These are phyloP conservation scores for Globisporangium camurandrum DNA, from an alignment of 352 stramenopile genomes.

Conservation along the genomic window DNA sequence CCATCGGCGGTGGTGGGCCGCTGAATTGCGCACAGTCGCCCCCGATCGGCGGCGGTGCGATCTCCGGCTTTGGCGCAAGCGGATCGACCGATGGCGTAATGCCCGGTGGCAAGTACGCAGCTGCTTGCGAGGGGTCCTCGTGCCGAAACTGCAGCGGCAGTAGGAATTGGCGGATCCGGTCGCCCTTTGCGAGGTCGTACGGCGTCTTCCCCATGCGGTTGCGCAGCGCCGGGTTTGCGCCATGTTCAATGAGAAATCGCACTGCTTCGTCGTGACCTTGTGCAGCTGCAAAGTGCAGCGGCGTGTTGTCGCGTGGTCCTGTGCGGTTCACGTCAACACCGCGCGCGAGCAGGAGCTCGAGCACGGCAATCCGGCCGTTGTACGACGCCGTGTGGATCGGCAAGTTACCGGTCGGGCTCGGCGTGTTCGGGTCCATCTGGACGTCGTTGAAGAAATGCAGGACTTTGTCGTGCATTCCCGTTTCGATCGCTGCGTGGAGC, in stretches of 20 bases:
- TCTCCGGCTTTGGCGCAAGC: slow-evolving; percentile 46
- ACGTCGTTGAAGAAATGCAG: slow-evolving; percentile 57
- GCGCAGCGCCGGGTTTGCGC: slow-evolving; percentile 68
- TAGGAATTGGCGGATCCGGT: slow-evolving; percentile 79
- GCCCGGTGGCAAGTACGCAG: slow-evolving; percentile 56
- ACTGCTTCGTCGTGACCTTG: slow-evolving; percentile 69
- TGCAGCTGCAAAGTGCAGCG: slow-evolving; percentile 74
- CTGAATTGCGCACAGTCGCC: slow-evolving; percentile 32
- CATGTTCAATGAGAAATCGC: slow-evolving; percentile 59
- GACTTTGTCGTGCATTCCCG: slow-evolving; percentile 69
- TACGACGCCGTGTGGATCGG: slow-evolving; percentile 84
- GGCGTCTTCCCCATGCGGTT: slow-evolving; percentile 74
- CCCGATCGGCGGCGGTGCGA: slow-evolving; percentile 52
- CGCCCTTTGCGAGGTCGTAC: slow-evolving; percentile 82
- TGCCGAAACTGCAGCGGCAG: slow-evolving; percentile 85
- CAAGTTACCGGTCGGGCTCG: slow-evolving; percentile 67
- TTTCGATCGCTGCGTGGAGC: slow-evolving; percentile 71
- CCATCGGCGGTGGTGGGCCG: slow-evolving; percentile 8
- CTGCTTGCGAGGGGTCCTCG: slow-evolving; percentile 61
- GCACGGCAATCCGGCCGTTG: slow-evolving; percentile 60
- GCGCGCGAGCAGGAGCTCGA: slow-evolving; percentile 64
- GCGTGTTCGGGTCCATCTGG: slow-evolving; percentile 58
- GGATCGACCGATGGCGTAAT: slow-evolving; percentile 70
- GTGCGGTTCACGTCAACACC: slow-evolving; percentile 62
- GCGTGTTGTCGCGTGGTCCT: slow-evolving; percentile 70